These are phyloP conservation scores for Plasmopara viticola DNA, from an alignment of 352 stramenopile genomes.

Conservation along the genomic window DNA sequence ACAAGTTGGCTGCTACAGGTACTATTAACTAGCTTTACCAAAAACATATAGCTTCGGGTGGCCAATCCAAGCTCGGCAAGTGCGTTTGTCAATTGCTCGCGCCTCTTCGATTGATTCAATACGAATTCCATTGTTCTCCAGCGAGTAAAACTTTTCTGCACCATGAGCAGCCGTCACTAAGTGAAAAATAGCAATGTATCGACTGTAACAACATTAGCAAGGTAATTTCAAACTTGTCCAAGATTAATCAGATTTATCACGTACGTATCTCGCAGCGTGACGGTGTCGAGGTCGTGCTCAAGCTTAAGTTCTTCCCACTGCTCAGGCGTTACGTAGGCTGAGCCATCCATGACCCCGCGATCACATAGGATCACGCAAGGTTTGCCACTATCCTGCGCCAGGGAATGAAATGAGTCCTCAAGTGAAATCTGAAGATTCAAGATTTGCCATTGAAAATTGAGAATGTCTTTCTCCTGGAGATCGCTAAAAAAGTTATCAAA, in stretches of 20 bases:
- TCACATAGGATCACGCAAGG: conserved; percentile 93
- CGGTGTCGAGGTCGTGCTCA: conserved; percentile 75
- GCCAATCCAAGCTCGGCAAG: conserved; percentile 72
- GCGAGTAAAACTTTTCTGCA: conserved; percentile 93
- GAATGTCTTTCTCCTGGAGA: conserved; percentile 70
- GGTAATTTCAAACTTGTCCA: too few relatives aligned
- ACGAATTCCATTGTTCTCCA: conserved; percentile 94
- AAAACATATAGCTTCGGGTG: conserved; percentile 84
- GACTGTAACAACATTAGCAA: conserved; percentile 25
- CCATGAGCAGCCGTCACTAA: conserved; percentile 89
- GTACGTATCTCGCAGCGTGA: conserved; percentile 77
- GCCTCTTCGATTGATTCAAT: conserved; percentile 92
- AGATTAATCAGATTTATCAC: too few relatives aligned
- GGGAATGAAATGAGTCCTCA: conserved; percentile 78
- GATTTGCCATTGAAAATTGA: conserved; percentile 88
- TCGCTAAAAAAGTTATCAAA: conserved; percentile 32
- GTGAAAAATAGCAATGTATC: conserved; percentile 87
- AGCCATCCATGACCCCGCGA: conserved; percentile 93
- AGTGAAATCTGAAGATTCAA: conserved; percentile 79
- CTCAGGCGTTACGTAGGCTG: conserved; percentile 89
- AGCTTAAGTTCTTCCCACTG: conserved; percentile 86
- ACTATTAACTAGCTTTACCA: conserved; percentile 24
- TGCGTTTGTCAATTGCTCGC: conserved; percentile 79
- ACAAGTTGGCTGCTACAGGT: conserved; percentile 1
- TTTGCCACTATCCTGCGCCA: conserved; percentile 73